phyloP scores from a whole-genome alignment of 2,329 filamentous ascomycete species.

The Colletotrichum lindemuthianum region DNA sequence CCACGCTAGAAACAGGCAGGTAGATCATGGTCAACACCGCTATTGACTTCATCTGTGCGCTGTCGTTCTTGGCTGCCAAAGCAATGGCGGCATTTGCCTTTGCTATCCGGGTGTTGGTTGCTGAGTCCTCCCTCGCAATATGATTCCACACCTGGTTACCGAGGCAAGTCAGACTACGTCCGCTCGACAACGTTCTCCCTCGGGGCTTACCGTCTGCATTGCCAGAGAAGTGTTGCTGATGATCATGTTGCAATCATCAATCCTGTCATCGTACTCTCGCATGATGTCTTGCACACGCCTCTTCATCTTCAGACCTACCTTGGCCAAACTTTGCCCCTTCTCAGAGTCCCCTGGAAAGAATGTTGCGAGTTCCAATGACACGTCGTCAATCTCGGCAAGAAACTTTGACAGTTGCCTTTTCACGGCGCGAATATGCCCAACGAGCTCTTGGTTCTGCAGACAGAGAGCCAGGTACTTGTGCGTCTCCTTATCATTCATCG shows the following conservation, averaged over 20 bases:
- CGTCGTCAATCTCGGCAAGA: constrained; percentile 1
- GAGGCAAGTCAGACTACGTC: no score
- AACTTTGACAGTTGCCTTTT: constrained; percentile 14
- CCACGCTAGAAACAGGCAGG: constrained; percentile 41
- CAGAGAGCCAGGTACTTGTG: constrained; percentile 8
- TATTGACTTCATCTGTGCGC: constrained; percentile 43
- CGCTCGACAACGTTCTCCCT: no score
- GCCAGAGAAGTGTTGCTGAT: constrained; percentile 41
- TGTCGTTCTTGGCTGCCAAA: constrained; percentile 40
- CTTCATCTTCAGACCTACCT: not conserved
- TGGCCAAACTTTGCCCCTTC: not conserved
- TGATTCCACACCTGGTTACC: constrained; percentile 43
- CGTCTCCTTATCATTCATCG: not conserved
- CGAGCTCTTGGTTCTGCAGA: not conserved
- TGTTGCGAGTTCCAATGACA: not conserved
- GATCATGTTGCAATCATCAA: constrained; percentile 42
- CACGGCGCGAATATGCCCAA: constrained; percentile 6
- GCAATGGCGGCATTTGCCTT: constrained; percentile 39
- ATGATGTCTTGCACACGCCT: constrained; percentile 39
- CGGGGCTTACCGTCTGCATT: constrained; percentile 41
- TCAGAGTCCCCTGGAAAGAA: no score
- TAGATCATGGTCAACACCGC: constrained; percentile 44
- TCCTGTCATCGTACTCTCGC: constrained; percentile 42
- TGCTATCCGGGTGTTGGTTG: constrained; percentile 40
- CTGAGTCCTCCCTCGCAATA: constrained; percentile 41